Conservation (phyloP, 1,139 yeast genomes). For the Pichia cactophila region DNA sequence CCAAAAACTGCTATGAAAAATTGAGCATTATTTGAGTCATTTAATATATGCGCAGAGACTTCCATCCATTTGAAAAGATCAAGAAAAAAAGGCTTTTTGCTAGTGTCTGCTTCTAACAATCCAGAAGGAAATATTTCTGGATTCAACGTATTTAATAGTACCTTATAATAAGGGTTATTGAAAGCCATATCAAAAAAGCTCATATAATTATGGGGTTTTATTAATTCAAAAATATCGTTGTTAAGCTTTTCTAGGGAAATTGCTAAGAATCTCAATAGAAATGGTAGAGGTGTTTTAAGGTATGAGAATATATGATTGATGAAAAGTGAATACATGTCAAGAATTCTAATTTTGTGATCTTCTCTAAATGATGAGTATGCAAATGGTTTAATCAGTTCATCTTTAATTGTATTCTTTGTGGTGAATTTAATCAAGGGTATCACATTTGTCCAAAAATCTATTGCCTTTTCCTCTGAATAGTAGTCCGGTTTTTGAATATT, state of each 20-base stretch:
- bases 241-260: constrained; percentile 36
- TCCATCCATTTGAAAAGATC: constrained; percentile 40
- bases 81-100: constrained; percentile 16
- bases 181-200: constrained; percentile 50
- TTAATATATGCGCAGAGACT: constrained; percentile 31
- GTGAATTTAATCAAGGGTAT: constrained; percentile 35
- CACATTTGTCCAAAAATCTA: constrained; percentile 48
- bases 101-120: constrained; percentile 12
- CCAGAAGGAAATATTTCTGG: constrained; percentile 4
- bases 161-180: constrained; percentile 34
- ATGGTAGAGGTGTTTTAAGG: constrained; percentile 48
- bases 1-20: constrained; percentile 36
- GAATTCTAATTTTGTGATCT: constrained; percentile 28
- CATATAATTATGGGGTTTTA: constrained; percentile 44
- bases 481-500: constrained; percentile 45
- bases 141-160: constrained; percentile 17
- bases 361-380: constrained; percentile 15
- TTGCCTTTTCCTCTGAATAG: constrained; percentile 38
- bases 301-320: constrained; percentile 44
- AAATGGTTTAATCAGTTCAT: constrained; percentile 28
- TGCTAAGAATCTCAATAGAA: constrained; percentile 41
- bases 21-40: constrained; percentile 35
- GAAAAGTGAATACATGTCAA: constrained; percentile 40
- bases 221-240: constrained; percentile 41
- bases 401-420: constrained; percentile 34